Evolutionary conservation across 257 asterid species (phyloP), one percentile per base, ranked within the genome.

Genomic region (Plantago ovata): DNA sequence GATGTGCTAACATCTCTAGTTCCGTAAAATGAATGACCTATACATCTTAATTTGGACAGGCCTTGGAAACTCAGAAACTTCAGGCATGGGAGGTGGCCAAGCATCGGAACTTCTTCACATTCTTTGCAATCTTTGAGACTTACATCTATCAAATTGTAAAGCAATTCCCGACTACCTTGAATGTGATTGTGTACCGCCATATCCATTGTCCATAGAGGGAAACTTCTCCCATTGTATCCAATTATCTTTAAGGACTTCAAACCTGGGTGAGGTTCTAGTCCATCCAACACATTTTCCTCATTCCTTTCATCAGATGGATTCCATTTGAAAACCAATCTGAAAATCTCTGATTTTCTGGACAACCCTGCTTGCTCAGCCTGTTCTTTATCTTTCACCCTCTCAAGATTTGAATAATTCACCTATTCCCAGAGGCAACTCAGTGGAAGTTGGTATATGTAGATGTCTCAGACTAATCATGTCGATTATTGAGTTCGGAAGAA

Each of bases 211-310:
- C 74, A 68, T 6, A 13, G 33, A 15, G 71, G 69, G 18, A 69
- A 65, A 12, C 18, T 53, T 15, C 15, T 19, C 32, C 75, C 72
- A 7, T 1, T 15, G 41, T 60, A 74, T 19, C 40, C 4, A 3
- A 1, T 0, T 6, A 70, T 50, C 3, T 6, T 9, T 41, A 63
- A 21, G 12, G 18, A 11, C 38, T 66, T 57, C n/a, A 67, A 9
- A 49, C 54, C 14, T 6, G 56, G 53, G 55, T 66, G 70, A 3
- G 79, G 76, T 53, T 52, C 24, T 14, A 75, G 74, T 28, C 76
- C 74, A 39, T 75, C 81, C 56, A 66, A 33, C 14, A 67, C 69
- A 13, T 15, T 16, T 22, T 53, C 69, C 39, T 63, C 54, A 38
- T 63, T 54, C 6, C 4, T 21, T 22, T n/a, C n/a, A n/a, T 18